Base-by-base conservation (phyloP, 2,329 filamentous ascomycete genomes). In the Ophiocordyceps camponoti-rufipedis region DNA sequence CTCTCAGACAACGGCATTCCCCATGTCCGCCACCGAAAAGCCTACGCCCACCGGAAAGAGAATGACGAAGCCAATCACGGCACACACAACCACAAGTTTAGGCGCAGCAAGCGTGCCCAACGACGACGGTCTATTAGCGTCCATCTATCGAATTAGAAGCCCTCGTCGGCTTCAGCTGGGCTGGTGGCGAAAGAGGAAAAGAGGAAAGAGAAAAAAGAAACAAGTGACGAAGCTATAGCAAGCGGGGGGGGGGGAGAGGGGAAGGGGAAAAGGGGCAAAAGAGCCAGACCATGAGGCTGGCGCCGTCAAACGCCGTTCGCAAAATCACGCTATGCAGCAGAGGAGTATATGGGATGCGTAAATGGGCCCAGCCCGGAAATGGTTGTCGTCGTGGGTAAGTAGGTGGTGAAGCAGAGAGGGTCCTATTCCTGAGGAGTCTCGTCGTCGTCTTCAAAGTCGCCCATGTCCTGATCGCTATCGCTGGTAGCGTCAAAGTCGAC, bases 401-500 rank as follows among this genome's bases (percentile, higher is more conserved):
- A 5, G 23, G 23, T 23, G 23, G 23, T 23, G 23, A n/a, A n/a
- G 5, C n/a, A n/a, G 16, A 13, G 4, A 5, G 8, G 14, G n/a
- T 14, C n/a, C 16, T 11, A 39, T 5, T 39, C 19, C 14, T 42
- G 28, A 5, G 28, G 23, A 23, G 58, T 55, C 4, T 72, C 69
- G 42, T 75, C 73, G 7, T 74, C 75, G 19, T 78, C 72, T 9
- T 74, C 74, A 39, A 72, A 74, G 42, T 81, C 77, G 31, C 74
- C 72, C 62, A 74, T 69, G 23, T 74, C 71, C 28, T 75, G 72
- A 11, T 80, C 80, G 19, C 73, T 76, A 52, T 85, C 82, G 54
- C 80, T 85, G 14, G 80, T 81, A 10, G 80, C 82, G 61, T 12
- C 29, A 31, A 88, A 87, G 52, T 88, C 82, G 45, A 83, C 76